Base-by-base conservation (phyloP, 2,329 filamentous ascomycete species). In the Emydomyces testavorans region DNA sequence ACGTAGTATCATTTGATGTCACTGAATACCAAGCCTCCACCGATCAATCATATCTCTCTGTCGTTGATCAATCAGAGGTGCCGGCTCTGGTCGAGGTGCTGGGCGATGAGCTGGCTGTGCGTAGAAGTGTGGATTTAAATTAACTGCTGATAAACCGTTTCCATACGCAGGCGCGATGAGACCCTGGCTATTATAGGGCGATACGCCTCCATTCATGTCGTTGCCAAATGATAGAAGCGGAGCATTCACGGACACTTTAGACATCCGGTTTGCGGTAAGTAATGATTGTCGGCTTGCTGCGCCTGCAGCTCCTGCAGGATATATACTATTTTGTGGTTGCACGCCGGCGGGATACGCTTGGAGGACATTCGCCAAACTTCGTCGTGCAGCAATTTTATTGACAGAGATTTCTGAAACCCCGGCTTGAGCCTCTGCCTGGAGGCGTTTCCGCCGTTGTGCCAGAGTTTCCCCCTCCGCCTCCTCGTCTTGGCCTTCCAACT, bases 31-130 rank as follows among this genome's bases (percentile, higher is more conserved):
- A 53, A 74, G 68, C 57, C 77, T 71, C 77, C 77, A 80, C 28
- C 71, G 73, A 64, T 80, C 75, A 62, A 80, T 78, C 50, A 74
- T 65, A 50, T 73, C 75, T 46, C 74, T 65, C 57, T 77, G 74
- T 46, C 65, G 65, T 3, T 69, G 63, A 57, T 76, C 69, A 58
- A 74, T 64, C n/a, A 59, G 57, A 43, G 36, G 39, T 48, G 39
- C 47, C n/a, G 31, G 49, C 39, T 29, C 48, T 40, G 15, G 40
- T 36, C 29, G 21, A 29, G 21, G 45, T 31, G 36, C 34, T 28
- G 43, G 45, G 16, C 29, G 45, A 34, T 40, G 24, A 35, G 46
- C 15, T 29, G 37, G 35, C 42, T 34, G 29, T 34, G 50, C 55
- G 43, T 56, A 54, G 32, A 54, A 56, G 23, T 51, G 46, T 3